These are phyloP conservation scores for Clausena lansium DNA, from an alignment of 345 rosid genomes.

Conservation along the genomic window DNA sequence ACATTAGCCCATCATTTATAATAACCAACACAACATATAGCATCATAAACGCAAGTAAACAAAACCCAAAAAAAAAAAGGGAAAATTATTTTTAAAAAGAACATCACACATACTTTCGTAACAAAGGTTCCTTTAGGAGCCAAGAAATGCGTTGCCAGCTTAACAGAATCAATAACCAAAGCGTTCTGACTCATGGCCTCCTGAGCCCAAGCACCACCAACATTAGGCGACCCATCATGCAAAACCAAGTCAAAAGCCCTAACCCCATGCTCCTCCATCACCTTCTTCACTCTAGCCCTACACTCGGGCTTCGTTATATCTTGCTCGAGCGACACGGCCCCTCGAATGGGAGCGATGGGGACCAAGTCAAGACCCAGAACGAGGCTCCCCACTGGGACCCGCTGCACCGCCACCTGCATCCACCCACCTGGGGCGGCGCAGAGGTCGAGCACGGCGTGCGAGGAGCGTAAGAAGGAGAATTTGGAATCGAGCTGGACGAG, in stretches of 20 bases:
- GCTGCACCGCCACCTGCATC: slow-evolving; percentile 96
- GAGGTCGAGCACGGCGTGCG: slow-evolving; percentile 84
- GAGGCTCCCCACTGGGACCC: slow-evolving; percentile 83
- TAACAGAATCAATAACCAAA: slow-evolving; percentile 82
- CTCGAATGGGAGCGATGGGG: slow-evolving; percentile 64
- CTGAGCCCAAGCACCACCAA: slow-evolving; percentile 94
- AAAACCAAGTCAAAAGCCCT: slow-evolving; percentile 70
- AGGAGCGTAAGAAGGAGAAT: slow-evolving; percentile 55
- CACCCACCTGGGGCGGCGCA: slow-evolving; percentile 98
- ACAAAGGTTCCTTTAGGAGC: slow-evolving; percentile 75
- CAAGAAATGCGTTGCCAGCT: slow-evolving; percentile 75
- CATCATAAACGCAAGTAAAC: not conserved
- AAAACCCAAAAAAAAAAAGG: not conserved
- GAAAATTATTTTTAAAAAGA: not conserved
- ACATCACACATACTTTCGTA: slow-evolving; percentile 54
- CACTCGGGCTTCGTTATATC: slow-evolving; percentile 87
- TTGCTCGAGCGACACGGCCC: slow-evolving; percentile 66
- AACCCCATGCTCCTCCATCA: slow-evolving; percentile 63
- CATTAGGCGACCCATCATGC: slow-evolving; percentile 94
- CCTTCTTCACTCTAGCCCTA: slow-evolving; percentile 54
- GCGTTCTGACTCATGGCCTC: slow-evolving; percentile 92
- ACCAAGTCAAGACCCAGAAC: slow-evolving; percentile 87
- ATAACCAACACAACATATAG: not conserved
- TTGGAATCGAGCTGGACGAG: slow-evolving; percentile 80
- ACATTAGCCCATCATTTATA: not conserved